These are phyloP conservation scores for Phanerochaete carnosa DNA, from an alignment of 768 basidiomycete species.

Conservation along the genomic window DNA sequence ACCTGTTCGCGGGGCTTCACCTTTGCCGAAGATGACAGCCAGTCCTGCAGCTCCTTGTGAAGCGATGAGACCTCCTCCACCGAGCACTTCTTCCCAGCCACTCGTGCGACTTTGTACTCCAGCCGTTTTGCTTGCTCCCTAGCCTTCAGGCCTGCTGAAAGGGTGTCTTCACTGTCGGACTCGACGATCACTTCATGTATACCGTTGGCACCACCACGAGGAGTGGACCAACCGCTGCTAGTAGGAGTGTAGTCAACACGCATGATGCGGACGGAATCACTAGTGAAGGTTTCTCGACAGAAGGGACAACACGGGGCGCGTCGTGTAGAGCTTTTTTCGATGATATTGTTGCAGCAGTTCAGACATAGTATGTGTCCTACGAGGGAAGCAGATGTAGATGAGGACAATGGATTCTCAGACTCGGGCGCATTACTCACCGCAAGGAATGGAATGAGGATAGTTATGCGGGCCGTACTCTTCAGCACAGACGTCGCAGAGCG, in stretches of 20 bases:
- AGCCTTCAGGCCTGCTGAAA: slow-evolving; percentile 25
- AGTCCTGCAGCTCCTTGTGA: slow-evolving; percentile 76
- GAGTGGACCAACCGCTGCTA: slow-evolving; percentile 66
- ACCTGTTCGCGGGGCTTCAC: slow-evolving; percentile 63
- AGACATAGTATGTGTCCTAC: slow-evolving; percentile 80
- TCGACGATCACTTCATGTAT: slow-evolving; percentile 37
- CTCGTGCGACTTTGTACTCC: slow-evolving; percentile 74
- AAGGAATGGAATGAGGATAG: slow-evolving; percentile 77
- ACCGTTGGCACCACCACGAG: slow-evolving; percentile 50
- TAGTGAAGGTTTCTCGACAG: slow-evolving; percentile 73
- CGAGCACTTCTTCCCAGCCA: slow-evolving; percentile 83
- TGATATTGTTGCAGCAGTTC: slow-evolving; percentile 73
- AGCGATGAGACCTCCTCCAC: slow-evolving; percentile 80
- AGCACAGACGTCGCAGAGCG: slow-evolving; percentile 87
- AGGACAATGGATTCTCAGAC: slow-evolving; percentile 23
- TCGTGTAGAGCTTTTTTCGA: slow-evolving; percentile 74
- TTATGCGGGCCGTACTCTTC: slow-evolving; percentile 78
- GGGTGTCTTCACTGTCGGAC: slow-evolving; percentile 27
- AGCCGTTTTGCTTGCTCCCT: slow-evolving; percentile 59
- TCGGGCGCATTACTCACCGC: slow-evolving; percentile 50
- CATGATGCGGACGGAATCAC: slow-evolving; percentile 67
- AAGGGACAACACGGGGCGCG: slow-evolving; percentile 78
- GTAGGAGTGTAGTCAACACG: slow-evolving; percentile 62
- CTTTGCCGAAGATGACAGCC: slow-evolving; percentile 54
- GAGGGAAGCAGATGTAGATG: slow-evolving; percentile 2